Evolutionary conservation across 129 eudicot genomes (phyloP), one percentile per base, ranked within the genome.

Genomic region (Tagetes erecta): DNA sequence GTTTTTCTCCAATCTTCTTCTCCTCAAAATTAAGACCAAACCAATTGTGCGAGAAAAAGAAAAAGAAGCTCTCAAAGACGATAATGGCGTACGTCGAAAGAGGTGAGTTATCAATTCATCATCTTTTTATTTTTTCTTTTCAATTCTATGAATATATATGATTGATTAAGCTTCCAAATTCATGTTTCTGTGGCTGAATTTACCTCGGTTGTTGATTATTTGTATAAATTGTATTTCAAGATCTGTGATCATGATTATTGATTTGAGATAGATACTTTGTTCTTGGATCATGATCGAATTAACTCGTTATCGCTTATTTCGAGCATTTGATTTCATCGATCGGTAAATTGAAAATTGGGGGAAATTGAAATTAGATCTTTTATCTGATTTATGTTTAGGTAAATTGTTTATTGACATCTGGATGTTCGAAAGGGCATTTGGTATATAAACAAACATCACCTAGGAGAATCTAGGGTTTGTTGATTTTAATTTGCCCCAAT

Each of bases 11-110:
- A 31, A 57, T 57, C 34, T 56, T 27, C 67, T 41, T 42, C 66
- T 36, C 63, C 37, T 5, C 8, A 3, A 31, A 47, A 2, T 0
- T 64, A 20, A 20, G 27, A 20, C 4, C 4, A 41, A 53, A 62
- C 38, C 72, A 60, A 47, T 46, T 70, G 63, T 64, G 42, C 41
- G 35, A 35, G 73, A 64, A 34, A 71, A 52, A 52, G 70, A 64
- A 35, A 11, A 78, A 34, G 40, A 27, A 33, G 65, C 55, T 75
- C 64, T 31, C 27, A 20, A 20, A 20, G 27, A 20, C 27, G 27
- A 20, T 53, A 72, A 72, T 79, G 78, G 83, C 83, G n/a, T 79
- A 79, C 52, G 78, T 79, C 83, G 83, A 79, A 72, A 55, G 74
- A 79, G 83, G 83, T 66, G 76, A 39, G 31, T 72, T 7, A 20